Evolutionary conservation across 352 stramenopile genomes (phyloP), one percentile per base, ranked within the genome.

Genomic region (Phytophthora hybrid): DNA sequence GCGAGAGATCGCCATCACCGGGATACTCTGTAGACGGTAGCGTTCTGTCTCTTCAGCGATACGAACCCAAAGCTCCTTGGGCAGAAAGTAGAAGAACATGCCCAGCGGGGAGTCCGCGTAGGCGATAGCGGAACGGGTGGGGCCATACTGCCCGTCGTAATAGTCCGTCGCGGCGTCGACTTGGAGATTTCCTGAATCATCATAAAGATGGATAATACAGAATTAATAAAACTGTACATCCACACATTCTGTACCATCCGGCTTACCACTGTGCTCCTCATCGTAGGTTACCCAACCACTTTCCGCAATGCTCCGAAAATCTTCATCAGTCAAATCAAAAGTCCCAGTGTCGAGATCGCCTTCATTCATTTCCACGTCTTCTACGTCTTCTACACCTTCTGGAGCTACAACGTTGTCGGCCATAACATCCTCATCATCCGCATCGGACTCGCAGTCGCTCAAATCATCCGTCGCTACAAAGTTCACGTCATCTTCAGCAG

Each of bases 51-150:
- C 57, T 0, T 73, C 26, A 1, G 62, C 70, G 8, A 81, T 69
- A 3, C n/a, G 6, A 10, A 49, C 58, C 66, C 69, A 76, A 4
- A 78, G 1, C 14, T 46, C 23, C 49, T 75, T 75, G 5, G 72
- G 62, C 8, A 75, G 39, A 21, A 79, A 73, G 18, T 63, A 78
- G 53, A 81, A 77, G 21, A 76, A 76, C 63, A 78, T 34, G 0
- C 61, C 53, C 0, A 76, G 29, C 1, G 58, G 61, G 13, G 47
- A 71, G 16, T 71, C 58, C 0, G 62, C 65, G 11, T 63, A 75
- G 1, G 69, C 60, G 10, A 44, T 54, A 13, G 63, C 68, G 21
- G 68, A 76, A 2, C 59, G 54, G 0, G 63, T 80, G 0, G 63
- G 73, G 1, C 73, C 61, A 1, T n/a, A 63, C 2, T 14, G 4